phyloP scores from a whole-genome alignment of 768 basidiomycete genomes.

The Naematelia encephala region DNA sequence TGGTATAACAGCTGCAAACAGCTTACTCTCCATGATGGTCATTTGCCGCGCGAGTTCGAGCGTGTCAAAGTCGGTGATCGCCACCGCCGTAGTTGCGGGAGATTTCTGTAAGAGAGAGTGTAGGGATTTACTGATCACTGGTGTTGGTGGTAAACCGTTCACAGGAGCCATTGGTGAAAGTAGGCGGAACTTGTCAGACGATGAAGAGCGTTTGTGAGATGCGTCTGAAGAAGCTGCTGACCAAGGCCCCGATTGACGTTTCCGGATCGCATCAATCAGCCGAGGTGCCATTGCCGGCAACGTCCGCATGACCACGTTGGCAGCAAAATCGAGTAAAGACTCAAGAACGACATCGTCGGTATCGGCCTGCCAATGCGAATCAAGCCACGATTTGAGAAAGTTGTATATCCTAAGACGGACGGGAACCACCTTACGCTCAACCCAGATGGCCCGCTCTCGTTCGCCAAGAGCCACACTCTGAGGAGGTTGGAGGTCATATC shows the following conservation, averaged over 20 bases:
- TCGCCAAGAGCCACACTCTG: constrained; percentile 58
- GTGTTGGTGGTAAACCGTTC: constrained; percentile 71
- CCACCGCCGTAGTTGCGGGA: constrained; percentile 55
- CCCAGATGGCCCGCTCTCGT: constrained; percentile 61
- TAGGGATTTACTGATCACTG: constrained; percentile 76
- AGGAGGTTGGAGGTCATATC: constrained; percentile 67
- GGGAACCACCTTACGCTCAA: constrained; percentile 80
- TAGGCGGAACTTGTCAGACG: constrained; percentile 58
- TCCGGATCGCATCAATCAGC: constrained; percentile 47
- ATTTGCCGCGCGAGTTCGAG: constrained; percentile 89
- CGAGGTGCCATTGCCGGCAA: constrained; percentile 50
- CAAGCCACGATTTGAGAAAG: constrained; percentile 91
- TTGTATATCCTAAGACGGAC: constrained; percentile 87
- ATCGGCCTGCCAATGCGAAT: constrained; percentile 78
- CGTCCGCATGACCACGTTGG: constrained; percentile 36
- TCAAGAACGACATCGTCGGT: constrained; percentile 64
- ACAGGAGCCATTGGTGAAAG: constrained; percentile 43
- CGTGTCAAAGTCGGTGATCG: constrained; percentile 85
- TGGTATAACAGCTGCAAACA: constrained; percentile 80
- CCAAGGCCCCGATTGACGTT: constrained; percentile 17
- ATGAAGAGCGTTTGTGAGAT: constrained; percentile 12
- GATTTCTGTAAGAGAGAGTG: constrained; percentile 65
- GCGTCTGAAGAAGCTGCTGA: not conserved
- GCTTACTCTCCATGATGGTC: constrained; percentile 84
- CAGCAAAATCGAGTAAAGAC: constrained; percentile 44